phyloP scores from a whole-genome alignment of 306 rosid species.

The Trifolium subterraneum region DNA sequence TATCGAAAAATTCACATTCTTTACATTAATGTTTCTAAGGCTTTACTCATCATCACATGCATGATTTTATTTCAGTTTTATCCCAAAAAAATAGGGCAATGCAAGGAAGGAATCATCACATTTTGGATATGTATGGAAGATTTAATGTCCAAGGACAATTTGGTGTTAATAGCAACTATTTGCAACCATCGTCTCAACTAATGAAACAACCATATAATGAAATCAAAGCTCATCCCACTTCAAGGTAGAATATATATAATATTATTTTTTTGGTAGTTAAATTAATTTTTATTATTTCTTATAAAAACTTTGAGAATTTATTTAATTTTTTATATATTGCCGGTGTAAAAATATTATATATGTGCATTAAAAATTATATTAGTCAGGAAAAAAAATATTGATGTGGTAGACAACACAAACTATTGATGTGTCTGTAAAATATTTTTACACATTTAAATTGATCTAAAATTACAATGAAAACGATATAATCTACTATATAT shows the following conservation, averaged over 20 bases:
- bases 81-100: slow-evolving; percentile 47
- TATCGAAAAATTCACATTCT: no score
- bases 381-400: no score
- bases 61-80: slow-evolving; percentile 55
- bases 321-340: no score
- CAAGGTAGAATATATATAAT: slow-evolving; percentile 47
- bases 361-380: no score
- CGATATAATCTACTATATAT: background rate
- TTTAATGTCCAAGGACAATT: slow-evolving; percentile 49
- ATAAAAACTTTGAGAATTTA: background rate
- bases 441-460: background rate
- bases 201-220: slow-evolving; percentile 42
- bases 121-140: slow-evolving; percentile 58
- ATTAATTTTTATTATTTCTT: background rate
- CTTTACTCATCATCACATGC: slow-evolving; percentile 14
- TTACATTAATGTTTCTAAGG: slow-evolving; percentile 34
- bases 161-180: slow-evolving; percentile 45
- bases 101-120: slow-evolving; percentile 59
- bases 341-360: no score
- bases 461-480: background rate
- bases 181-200: slow-evolving; percentile 42
- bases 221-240: slow-evolving; percentile 39
- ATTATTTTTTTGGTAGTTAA: background rate
- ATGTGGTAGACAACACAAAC: background rate
- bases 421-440: background rate